phyloP scores from a whole-genome alignment of 495 filamentous ascomycete species.

The Trichoderma orchidacearum region DNA sequence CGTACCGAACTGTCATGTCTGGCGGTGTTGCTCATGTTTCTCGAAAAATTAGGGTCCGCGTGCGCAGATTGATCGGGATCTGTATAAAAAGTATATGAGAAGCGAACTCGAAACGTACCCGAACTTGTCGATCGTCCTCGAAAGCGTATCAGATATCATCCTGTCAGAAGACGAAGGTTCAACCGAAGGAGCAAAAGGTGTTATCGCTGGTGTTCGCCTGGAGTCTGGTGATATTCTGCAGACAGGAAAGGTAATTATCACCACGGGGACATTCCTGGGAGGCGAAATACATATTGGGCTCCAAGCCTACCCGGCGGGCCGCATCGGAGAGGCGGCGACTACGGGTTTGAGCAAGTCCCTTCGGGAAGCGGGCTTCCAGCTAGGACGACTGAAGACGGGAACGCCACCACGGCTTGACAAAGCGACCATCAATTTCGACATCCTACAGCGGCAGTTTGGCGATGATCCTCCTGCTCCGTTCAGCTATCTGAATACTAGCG shows the following conservation, averaged over 20 bases:
- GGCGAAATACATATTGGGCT: slow-evolving; percentile 96
- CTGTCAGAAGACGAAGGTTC: slow-evolving; percentile 38
- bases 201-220: slow-evolving; percentile 73
- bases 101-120: slow-evolving; percentile 68
- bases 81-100: slow-evolving; percentile 87
- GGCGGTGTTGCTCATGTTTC: background rate
- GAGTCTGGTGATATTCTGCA: slow-evolving; percentile 80
- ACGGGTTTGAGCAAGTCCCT: slow-evolving; percentile 89
- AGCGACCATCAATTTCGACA: slow-evolving; percentile 66
- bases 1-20: background rate
- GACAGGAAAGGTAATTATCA: slow-evolving; percentile 77
- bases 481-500: slow-evolving; percentile 71
- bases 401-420: slow-evolving; percentile 81
- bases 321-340: slow-evolving; percentile 90
- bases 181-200: slow-evolving; percentile 43
- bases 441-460: slow-evolving; percentile 58
- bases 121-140: slow-evolving; percentile 66
- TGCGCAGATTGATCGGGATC: slow-evolving; percentile 84
- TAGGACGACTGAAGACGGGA: slow-evolving; percentile 89
- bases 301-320: slow-evolving; percentile 67
- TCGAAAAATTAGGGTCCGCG: slow-evolving; percentile 45
- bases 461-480: slow-evolving; percentile 84
- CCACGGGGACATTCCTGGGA: slow-evolving; percentile 88
- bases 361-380: slow-evolving; percentile 74
- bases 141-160: slow-evolving; percentile 87